Conservation (phyloP, 2,329 filamentous ascomycete species). For the Colletotrichum graminicola region DNA sequence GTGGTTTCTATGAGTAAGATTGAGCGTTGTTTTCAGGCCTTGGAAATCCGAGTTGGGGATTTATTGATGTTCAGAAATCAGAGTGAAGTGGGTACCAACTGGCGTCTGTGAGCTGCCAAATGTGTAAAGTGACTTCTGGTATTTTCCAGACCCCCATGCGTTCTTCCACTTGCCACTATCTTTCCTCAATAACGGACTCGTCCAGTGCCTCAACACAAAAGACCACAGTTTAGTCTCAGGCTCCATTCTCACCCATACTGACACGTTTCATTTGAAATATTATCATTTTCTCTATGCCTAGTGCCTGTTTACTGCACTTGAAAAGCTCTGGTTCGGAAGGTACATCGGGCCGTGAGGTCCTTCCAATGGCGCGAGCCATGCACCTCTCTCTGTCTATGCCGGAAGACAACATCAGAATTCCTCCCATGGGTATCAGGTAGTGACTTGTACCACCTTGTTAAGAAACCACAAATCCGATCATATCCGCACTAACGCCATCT, state of each 20-base stretch:
- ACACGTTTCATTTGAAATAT: background rate
- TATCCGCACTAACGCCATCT: conserved; percentile 28
- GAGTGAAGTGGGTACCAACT: conserved; percentile 25
- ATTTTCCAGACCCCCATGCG: conserved; percentile 17
- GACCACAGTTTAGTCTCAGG: background rate
- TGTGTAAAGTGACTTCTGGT: conserved; percentile 14
- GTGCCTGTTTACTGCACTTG: background rate
- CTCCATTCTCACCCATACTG: background rate
- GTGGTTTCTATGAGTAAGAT: background rate
- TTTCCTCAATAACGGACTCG: background rate
- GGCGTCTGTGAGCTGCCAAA: conserved; percentile 7
- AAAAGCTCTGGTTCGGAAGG: background rate
- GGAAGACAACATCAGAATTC: background rate
- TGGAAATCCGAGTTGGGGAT: conserved; percentile 7
- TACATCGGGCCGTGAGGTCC: background rate
- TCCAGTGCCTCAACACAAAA: background rate
- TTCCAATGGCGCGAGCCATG: conserved; percentile 9
- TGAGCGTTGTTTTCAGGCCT: conserved; percentile 18
- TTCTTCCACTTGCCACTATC: background rate
- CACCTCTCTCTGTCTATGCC: background rate
- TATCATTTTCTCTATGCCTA: background rate
- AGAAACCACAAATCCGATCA: background rate
- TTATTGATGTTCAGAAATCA: conserved; percentile 8
- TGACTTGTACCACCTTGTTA: background rate
- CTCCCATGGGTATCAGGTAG: conserved; percentile 27